Conservation (phyloP, 148 eudicot species). For the Arbutus unedo region DNA sequence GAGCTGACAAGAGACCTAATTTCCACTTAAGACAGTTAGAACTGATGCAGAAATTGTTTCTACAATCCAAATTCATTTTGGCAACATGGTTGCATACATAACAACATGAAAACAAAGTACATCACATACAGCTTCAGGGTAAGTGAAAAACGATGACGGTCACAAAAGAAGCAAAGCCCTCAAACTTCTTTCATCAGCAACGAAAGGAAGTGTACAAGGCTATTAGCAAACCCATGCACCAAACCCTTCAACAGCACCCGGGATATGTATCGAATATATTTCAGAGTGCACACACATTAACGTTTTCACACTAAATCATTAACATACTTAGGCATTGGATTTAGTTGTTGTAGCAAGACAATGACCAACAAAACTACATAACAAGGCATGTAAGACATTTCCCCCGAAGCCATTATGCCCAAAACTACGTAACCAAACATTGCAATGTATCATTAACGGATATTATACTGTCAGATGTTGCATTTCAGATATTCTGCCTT, state of each 20-base stretch:
- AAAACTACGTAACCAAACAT: neutral
- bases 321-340: neutral
- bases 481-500: neutral
- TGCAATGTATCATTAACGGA: neutral
- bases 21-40: neutral
- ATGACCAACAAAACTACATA: neutral
- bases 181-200: no score
- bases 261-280: neutral
- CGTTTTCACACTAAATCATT: neutral
- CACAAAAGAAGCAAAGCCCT: neutral
- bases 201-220: no score
- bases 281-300: neutral
- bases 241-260: neutral
- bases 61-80: neutral
- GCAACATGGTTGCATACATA: neutral
- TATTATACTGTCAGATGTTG: neutral
- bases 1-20: neutral
- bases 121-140: neutral
- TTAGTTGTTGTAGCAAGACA: neutral
- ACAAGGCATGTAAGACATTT: neutral
- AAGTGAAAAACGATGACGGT: neutral
- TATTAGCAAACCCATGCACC: neutral
- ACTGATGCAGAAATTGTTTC: neutral
- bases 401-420: neutral
- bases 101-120: neutral